Base-by-base conservation (phyloP, 768 basidiomycete genomes). In the Chlorophyllum brunneum region DNA sequence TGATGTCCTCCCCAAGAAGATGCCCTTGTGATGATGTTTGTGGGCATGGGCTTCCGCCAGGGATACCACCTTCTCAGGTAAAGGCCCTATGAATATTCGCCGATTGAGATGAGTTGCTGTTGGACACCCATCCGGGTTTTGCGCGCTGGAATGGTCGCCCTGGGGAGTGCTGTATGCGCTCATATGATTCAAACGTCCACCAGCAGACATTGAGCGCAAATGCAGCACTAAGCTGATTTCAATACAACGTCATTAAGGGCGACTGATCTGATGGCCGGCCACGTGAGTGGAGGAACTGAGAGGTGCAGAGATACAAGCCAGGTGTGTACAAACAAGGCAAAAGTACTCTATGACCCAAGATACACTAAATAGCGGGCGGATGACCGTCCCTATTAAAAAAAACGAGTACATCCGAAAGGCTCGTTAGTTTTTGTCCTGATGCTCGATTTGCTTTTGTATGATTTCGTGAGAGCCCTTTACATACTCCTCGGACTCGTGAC, bases 81-180 rank as follows among this genome's bases (percentile, higher is more conserved):
- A 76, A 3, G 89, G 86, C 0, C 90, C 90, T 38, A 92, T 72
- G 66, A 91, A 91, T 47, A 85, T 65, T 26, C 90, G 77, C 49
- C 73, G 72, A 54, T 70, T 70, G 30, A 57, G 33, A 51, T 24
- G 58, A 59, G 63, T 64, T 77, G 71, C n/a, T 56, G 55, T 10
- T n/a, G 39, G 51, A 5, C 26, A 48, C 30, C 20, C 50, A 31
- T 48, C 47, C 27, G 54, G 47, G 24, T 24, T 47, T 37, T 43
- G 36, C n/a, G 22, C 18, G 20, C 22, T 40, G 2, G 30, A 4
- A 5, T n/a, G 23, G 22, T n/a, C 9, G 38, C 20, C 22, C 40
- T 8, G 46, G 30, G 15, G 47, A 20, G 41, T 18, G n/a, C 34
- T 18, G 16, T 33, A 49, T 4, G 16, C 34, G 16, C 16, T 36